Evolutionary conservation across 495 filamentous ascomycete species (phyloP).

Genomic region (Neurospora sp.): DNA sequence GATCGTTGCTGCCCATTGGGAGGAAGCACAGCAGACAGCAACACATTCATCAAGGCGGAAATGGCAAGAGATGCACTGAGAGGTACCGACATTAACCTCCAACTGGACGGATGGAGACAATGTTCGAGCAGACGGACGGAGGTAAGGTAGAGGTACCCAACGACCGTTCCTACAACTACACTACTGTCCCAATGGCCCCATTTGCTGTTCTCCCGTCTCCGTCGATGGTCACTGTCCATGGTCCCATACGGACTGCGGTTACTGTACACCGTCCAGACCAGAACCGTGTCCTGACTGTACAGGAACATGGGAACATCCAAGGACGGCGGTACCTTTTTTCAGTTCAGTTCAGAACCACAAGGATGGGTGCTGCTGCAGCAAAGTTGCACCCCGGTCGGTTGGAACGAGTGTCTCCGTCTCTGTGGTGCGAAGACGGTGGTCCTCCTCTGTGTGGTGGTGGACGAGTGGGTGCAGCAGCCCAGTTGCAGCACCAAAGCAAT

Average conservation of each 20-base stretch:
- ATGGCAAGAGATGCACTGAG: background rate
- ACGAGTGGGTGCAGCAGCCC: background rate
- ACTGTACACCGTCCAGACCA: background rate
- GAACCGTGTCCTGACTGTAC: background rate
- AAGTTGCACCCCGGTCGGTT: too few relatives aligned
- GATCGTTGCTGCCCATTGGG: background rate
- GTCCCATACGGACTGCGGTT: background rate
- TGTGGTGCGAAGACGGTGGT: background rate
- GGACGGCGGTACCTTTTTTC: background rate
- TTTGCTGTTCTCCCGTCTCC: background rate
- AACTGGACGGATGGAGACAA: too few relatives aligned
- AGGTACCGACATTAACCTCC: background rate
- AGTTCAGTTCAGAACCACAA: background rate
- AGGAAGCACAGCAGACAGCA: background rate
- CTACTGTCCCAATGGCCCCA: background rate
- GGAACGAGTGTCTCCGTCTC: too few relatives aligned
- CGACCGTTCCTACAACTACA: background rate
- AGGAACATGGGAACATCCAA: background rate
- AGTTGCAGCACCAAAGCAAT: background rate
- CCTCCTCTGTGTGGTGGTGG: background rate
- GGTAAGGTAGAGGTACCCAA: background rate
- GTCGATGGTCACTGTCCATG: background rate
- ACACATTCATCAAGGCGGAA: background rate
- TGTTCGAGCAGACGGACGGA: background rate
- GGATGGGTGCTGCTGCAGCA: background rate